These are phyloP conservation scores for Coelastrella sp. DNA, from an alignment of 139 green algal species.

Conservation along the genomic window DNA sequence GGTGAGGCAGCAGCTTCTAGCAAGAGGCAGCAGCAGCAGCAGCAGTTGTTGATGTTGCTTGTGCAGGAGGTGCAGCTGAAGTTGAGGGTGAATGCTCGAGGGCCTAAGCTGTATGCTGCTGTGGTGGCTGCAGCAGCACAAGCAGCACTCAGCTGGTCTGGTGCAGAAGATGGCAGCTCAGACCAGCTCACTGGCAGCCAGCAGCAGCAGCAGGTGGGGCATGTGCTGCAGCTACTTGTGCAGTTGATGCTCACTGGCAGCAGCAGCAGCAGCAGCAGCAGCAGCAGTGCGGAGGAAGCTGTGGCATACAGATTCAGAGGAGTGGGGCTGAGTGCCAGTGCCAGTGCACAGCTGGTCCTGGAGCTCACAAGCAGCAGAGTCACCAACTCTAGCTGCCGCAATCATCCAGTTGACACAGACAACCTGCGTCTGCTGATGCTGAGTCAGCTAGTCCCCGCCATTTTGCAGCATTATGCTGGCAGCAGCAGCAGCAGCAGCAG, in stretches of 20 bases:
- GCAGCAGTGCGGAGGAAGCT: not conserved
- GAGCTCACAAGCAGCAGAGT: not conserved
- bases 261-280: conserved; percentile 34
- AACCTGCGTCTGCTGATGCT: conserved; percentile 5
- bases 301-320: not conserved
- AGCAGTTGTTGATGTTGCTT: conserved; percentile 7
- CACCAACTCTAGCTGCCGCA: conserved; percentile 7
- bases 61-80: conserved; percentile 24
- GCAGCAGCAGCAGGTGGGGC: not conserved
- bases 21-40: not conserved
- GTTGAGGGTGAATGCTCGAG: conserved; percentile 23
- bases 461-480: not conserved
- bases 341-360: conserved; percentile 17
- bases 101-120: conserved; percentile 21
- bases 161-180: not conserved
- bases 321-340: not conserved
- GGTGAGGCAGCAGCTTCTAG: not conserved
- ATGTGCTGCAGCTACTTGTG: not conserved
- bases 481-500: conserved; percentile 5
- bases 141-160: not conserved
- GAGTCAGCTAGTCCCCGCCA: not conserved
- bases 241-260: conserved; percentile 33
- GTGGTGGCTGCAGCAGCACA: not conserved
- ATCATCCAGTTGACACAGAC: not conserved
- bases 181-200: no score